These are phyloP conservation scores for Trametes cinnabarina DNA, from an alignment of 768 basidiomycete genomes.

Conservation along the genomic window DNA sequence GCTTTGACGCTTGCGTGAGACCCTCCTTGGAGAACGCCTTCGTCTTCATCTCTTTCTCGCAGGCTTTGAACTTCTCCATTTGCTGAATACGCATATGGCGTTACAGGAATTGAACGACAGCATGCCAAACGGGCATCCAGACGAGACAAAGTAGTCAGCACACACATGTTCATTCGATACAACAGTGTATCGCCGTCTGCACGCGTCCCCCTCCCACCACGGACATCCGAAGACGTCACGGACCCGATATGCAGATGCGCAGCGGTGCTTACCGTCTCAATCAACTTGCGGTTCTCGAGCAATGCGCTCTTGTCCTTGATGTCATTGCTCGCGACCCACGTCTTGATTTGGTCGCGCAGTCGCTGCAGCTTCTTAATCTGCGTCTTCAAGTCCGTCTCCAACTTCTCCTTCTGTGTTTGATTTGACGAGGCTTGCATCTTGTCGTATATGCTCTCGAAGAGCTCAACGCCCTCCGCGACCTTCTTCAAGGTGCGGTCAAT, in stretches of 20 bases:
- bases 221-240: not conserved
- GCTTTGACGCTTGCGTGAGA: slow-evolving; percentile 86
- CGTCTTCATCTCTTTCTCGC: slow-evolving; percentile 99
- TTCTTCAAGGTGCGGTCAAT: slow-evolving; percentile 99
- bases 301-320: slow-evolving; percentile 97
- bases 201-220: slow-evolving; percentile 12
- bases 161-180: not conserved
- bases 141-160: slow-evolving; percentile 13
- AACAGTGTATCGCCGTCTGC: slow-evolving; percentile 7
- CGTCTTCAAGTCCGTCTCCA: slow-evolving; percentile 92
- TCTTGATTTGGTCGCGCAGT: slow-evolving; percentile 84
- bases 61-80: slow-evolving; percentile 99
- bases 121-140: slow-evolving; percentile 10
- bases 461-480: slow-evolving; percentile 92
- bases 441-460: slow-evolving; percentile 94
- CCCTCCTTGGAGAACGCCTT: slow-evolving; percentile 99
- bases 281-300: slow-evolving; percentile 90
- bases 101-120: slow-evolving; percentile 25
- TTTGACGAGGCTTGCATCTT: slow-evolving; percentile 97
- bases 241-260: slow-evolving; percentile 6
- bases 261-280: slow-evolving; percentile 80
- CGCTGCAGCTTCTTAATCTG: slow-evolving; percentile 97
- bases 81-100: slow-evolving; percentile 56
- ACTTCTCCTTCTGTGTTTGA: slow-evolving; percentile 98
- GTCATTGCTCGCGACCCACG: slow-evolving; percentile 96